These are phyloP conservation scores for Phytophthora pluvialis DNA, from an alignment of 352 stramenopile species.

Conservation along the genomic window DNA sequence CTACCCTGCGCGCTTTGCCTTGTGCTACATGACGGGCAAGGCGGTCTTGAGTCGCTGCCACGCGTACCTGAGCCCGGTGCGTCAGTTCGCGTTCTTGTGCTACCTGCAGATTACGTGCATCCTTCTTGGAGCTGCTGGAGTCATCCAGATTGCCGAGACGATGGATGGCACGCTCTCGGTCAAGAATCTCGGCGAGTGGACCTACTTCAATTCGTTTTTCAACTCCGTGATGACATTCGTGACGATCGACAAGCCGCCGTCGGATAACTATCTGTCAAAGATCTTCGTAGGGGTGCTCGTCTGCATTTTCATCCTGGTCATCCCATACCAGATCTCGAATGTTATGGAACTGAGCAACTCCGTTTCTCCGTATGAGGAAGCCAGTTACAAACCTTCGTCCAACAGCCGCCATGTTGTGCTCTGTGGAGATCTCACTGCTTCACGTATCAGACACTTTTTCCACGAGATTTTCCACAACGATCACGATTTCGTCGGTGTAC, in stretches of 20 bases:
- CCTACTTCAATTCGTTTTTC: slow-evolving; percentile 90
- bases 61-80: slow-evolving; percentile 76
- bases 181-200: slow-evolving; percentile 81
- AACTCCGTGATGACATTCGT: slow-evolving; percentile 90
- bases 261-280: slow-evolving; percentile 84
- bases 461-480: slow-evolving; percentile 89
- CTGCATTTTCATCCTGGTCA: slow-evolving; percentile 84
- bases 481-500: slow-evolving; percentile 82
- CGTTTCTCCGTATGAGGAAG: slow-evolving; percentile 76
- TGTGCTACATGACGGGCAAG: slow-evolving; percentile 80
- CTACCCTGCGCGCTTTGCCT: slow-evolving; percentile 84
- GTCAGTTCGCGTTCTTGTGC: slow-evolving; percentile 81
- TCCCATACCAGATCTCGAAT: slow-evolving; percentile 86
- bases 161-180: slow-evolving; percentile 58
- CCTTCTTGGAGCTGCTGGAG: slow-evolving; percentile 71
- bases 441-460: slow-evolving; percentile 88
- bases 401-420: slow-evolving; percentile 79
- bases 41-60: slow-evolving; percentile 84
- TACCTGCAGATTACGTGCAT: slow-evolving; percentile 87
- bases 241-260: slow-evolving; percentile 84
- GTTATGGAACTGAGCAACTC: slow-evolving; percentile 82
- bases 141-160: slow-evolving; percentile 89
- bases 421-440: slow-evolving; percentile 81
- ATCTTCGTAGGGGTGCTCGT: slow-evolving; percentile 84
- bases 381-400: slow-evolving; percentile 71